These are phyloP conservation scores for Saksenaea oblongispora DNA, from an alignment of 371 early-diverging fungal species.

Conservation along the genomic window DNA sequence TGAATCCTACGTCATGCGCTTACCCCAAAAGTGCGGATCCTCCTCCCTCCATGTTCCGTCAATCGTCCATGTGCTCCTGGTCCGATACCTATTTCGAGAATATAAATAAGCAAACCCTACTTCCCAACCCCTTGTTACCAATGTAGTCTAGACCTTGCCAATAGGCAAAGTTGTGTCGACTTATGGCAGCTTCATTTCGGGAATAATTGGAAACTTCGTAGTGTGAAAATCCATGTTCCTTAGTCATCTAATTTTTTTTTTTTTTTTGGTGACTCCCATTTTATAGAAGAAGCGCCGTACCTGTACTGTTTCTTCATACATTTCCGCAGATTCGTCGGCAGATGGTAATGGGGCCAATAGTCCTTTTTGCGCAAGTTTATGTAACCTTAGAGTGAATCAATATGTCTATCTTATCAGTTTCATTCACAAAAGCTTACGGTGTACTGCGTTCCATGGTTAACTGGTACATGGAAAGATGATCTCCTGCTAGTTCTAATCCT, in stretches of 20 bases:
- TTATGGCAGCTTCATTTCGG: slow-evolving; percentile 40
- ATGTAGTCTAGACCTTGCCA: slow-evolving; percentile 86
- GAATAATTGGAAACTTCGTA: slow-evolving; percentile 90
- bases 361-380: slow-evolving; percentile 49
- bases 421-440: slow-evolving; percentile 38
- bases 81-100: slow-evolving; percentile 57
- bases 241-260: slow-evolving; percentile 25
- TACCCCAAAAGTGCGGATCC: slow-evolving; percentile 65
- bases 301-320: slow-evolving; percentile 73
- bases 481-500: slow-evolving; percentile 57
- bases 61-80: slow-evolving; percentile 88
- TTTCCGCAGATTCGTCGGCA: slow-evolving; percentile 63
- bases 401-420: background rate
- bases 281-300: slow-evolving; percentile 12
- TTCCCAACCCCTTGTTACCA: slow-evolving; percentile 37
- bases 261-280: background rate
- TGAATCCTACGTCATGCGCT: slow-evolving; percentile 7
- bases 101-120: background rate
- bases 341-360: slow-evolving; percentile 42
- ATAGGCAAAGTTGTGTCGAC: slow-evolving; percentile 79
- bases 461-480: slow-evolving; percentile 83
- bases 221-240: slow-evolving; percentile 61
- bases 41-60: slow-evolving; percentile 31
- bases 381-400: slow-evolving; percentile 41
- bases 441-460: slow-evolving; percentile 86